A percentile compares a stretch with the other conserved stretches of the same genome.
phyloP scores from a whole-genome alignment of 345 rosid genomes.

The Eucalyptus regnans region DNA sequence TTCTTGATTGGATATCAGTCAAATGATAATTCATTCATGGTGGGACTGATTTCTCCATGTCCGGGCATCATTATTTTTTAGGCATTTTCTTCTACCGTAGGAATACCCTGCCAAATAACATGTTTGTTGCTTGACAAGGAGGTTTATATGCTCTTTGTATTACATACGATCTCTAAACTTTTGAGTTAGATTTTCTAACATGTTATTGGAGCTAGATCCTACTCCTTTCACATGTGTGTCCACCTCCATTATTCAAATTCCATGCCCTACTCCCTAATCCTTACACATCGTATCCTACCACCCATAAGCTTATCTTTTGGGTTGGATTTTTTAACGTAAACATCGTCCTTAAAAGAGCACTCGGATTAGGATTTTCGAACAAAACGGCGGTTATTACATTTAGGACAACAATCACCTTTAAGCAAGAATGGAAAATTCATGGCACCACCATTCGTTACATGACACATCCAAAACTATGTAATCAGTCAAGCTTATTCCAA shows the following conservation, averaged over 20 bases:
- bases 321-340: neutral
- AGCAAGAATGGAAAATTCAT: neutral
- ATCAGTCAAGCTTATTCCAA: neutral
- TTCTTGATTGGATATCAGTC: neutral
- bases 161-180: fast-evolving
- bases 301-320: neutral
- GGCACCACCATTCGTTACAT: too few relatives aligned
- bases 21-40: neutral
- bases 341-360: neutral
- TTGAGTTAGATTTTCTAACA: neutral
- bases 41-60: neutral
- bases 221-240: neutral
- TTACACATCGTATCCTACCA: neutral
- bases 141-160: neutral
- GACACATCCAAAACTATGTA: neutral
- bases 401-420: fast-evolving
- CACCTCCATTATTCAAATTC: neutral
- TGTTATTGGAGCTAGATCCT: neutral
- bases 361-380: fast-evolving
- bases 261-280: neutral
- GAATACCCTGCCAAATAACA: neutral
- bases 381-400: neutral
- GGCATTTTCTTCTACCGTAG: neutral
- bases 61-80: neutral
- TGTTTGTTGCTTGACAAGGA: neutral